Conservation (phyloP, 805 yeast species). For the Blastobotrys attinorum region DNA sequence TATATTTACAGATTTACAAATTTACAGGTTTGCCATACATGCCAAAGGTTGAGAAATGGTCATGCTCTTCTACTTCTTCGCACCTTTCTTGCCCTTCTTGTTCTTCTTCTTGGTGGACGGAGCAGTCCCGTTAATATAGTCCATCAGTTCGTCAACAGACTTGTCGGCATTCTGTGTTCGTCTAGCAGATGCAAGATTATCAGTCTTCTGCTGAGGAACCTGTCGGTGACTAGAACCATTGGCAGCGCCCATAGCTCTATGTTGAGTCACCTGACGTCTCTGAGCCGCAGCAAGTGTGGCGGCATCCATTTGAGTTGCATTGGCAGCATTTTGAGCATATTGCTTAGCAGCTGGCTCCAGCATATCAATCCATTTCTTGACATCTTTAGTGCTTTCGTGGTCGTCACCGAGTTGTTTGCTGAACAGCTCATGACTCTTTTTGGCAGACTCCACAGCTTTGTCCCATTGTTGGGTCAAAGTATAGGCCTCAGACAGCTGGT, state of each 20-base stretch:
- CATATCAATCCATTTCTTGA: conserved; percentile 54
- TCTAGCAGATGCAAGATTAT: background rate
- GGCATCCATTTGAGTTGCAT: conserved; percentile 6
- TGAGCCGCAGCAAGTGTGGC: conserved; percentile 6
- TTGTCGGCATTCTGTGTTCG: conserved; percentile 41
- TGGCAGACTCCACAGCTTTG: conserved; percentile 49
- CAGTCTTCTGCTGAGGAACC: background rate
- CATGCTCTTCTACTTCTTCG: background rate
- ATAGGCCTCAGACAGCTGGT: conserved; percentile 59
- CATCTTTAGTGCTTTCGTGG: conserved; percentile 59
- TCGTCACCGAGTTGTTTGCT: conserved; percentile 55
- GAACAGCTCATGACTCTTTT: conserved; percentile 51
- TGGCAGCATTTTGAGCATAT: conserved; percentile 34
- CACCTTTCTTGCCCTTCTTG: conserved; percentile 40
- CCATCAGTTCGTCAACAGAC: conserved; percentile 65
- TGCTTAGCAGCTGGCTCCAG: conserved; percentile 43
- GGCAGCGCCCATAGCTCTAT: background rate
- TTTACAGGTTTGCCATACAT: no score
- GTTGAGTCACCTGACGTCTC: background rate
- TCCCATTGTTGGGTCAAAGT: conserved; percentile 44
- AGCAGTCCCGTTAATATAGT: conserved; percentile 54
- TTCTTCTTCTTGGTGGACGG: conserved; percentile 18
- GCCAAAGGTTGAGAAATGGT: no score
- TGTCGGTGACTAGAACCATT: background rate
- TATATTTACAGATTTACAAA: background rate